Evolutionary conservation across 2,329 filamentous ascomycete genomes (phyloP), one percentile per base, ranked within the genome.

Genomic region (Aspergillus transmontanensis): DNA sequence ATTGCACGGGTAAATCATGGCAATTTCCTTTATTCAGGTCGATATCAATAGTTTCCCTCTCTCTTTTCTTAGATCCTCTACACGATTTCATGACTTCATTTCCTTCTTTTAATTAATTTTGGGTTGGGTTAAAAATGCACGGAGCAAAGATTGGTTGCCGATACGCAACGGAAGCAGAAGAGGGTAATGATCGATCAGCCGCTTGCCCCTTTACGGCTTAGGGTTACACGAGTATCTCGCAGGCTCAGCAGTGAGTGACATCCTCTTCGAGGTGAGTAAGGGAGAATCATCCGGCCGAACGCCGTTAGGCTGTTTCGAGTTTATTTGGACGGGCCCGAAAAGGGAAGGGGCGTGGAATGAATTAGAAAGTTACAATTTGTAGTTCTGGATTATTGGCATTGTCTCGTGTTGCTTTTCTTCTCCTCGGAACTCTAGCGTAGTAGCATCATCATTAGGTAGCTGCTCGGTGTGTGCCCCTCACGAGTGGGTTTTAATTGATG

Each of bases 261-360:
- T 43, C 34, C 51, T 34, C 39, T 28, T 41, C 12, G 30, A 58
- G 39, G 21, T n/a, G 6, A 43, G 23, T 45, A 46, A 56, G 53
- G 62, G 58, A 59, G 60, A 64, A 65, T 64, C 61, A 65, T 60
- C 61, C 65, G 59, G 68, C 67, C 68, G 65, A 68, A 64, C 66
- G 66, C 74, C 72, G 73, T 78, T 78, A 76, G 76, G 67, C 64
- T 75, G 76, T 78, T 78, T 78, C 76, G 73, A 74, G 74, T 78
- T 77, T 73, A 77, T 76, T 76, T 71, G 66, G 64, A 72, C 61
- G 64, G 67, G 68, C 65, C 62, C 67, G 62, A 61, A 57, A 59
- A 64, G 55, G 41, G 36, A 41, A 41, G 60, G 55, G 54, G 41
- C 58, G 45, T 55, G 48, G 51, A 58, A 66, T 60, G 39, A 43